Evolutionary conservation across 371 early-diverging fungal genomes (phyloP), one percentile per base, ranked within the genome.

Genomic region (Rhizomucor miehei): DNA sequence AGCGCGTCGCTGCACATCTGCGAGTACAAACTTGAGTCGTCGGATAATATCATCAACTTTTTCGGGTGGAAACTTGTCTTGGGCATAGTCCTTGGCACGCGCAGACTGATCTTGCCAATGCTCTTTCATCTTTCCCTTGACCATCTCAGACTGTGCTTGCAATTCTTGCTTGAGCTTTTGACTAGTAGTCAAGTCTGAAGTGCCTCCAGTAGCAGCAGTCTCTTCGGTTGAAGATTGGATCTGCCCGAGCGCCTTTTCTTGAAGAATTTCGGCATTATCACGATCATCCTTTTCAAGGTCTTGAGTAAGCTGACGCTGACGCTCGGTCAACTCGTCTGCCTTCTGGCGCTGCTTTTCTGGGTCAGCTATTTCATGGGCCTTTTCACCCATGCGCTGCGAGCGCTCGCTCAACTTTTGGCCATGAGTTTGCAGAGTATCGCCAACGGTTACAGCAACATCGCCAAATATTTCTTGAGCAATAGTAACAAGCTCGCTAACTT

Each of bases 391-490:
- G 14, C 23, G 39, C 20, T 50, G 48, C 16, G 44, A 48, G 25
- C 47, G 25, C 16, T 47, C 48, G 14, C 51, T 38, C 40, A 62
- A 38, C 40, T 52, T 57, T 38, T 67, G 57, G 8, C 63, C 62
- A 6, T 62, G 50, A 23, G 29, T 29, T 34, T 62, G 54, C 16
- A 73, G 63, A 20, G 54, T 62, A n/a, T 71, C 52, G 25, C 67
- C 63, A 2, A 66, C 46, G 52, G 68, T 68, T 16, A 49, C 52
- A 14, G 74, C 54, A 11, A 75, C 54, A 16, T 74, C 81, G 25
- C 61, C 57, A 48, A 83, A 70, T 36, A 82, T 60, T 17, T 79
- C 73, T 55, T 75, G 80, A 35, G 79, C 72, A 34, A 81, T 56
- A 20, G 67, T 53, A 51, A 78, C 64, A 12, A 83, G 57, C 37